Base-by-base conservation (phyloP, 768 basidiomycete genomes). In the Boletus rubropictus region DNA sequence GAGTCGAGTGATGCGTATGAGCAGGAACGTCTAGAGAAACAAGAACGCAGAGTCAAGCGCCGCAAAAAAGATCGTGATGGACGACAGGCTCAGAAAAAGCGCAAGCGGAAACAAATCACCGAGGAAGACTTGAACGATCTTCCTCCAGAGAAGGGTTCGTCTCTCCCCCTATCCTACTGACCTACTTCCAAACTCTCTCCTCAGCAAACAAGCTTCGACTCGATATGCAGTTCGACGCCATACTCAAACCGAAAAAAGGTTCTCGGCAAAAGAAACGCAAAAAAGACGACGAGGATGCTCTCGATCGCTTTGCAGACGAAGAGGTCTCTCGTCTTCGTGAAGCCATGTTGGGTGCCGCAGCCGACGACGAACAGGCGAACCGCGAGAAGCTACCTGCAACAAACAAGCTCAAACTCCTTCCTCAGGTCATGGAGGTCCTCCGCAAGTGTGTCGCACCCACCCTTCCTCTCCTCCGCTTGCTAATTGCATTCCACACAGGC, bases 381-480 rank as follows among this genome's bases (percentile, higher is more conserved):
- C 69, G 76, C 41, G 82, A 85, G 28, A 89, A 87, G 57, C 60
- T 81, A 10, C 93, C 94, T 0, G 96, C 93, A 10, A 79, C 81
- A 10, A 74, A 81, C 34, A 99, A 99, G 68, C 78, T 97, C 27
- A 79, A 74, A 45, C 72, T 93, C 60, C 74, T 99, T 24, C 81
- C 84, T n/a, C 83, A 89, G 54, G 95, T 95, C 21, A 86, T 96
- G 81, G 86, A 89, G 11, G 84, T 89, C 4, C 75, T 99, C 47
- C 86, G 92, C 68, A 97, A 94, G 95, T 95, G 60, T 44, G 85
- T 27, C 18, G 0, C 39, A 34, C 14, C 2, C 3, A 4, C 20
- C 5, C 4, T 15, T 22, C 11, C 18, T 5, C 8, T 17, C n/a
- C 12, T 21, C 12, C 11, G 1, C 11, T 22, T 1, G 22, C 44